phyloP scores from a whole-genome alignment of 1,284 basidiomycete species.

The Apiotrichum brassicae region DNA sequence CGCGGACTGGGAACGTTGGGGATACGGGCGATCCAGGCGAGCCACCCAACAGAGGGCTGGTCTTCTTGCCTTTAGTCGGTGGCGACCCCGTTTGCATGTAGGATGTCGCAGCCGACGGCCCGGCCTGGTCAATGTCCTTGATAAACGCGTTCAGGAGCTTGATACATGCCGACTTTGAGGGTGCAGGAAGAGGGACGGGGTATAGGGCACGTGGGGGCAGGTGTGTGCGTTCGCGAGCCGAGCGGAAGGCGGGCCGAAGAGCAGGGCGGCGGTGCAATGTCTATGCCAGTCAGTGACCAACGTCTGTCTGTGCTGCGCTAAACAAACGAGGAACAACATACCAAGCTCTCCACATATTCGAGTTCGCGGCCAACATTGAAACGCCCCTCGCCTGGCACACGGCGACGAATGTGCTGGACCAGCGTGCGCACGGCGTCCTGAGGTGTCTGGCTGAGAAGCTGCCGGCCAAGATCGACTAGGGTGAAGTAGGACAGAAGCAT shows the following conservation, averaged over 20 bases:
- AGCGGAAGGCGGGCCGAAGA: conserved; percentile 40
- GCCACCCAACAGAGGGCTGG: not conserved
- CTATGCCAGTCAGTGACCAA: no score
- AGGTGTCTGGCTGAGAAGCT: conserved; percentile 33
- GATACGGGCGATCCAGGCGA: not conserved
- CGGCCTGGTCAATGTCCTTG: conserved; percentile 26
- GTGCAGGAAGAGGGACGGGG: conserved; percentile 38
- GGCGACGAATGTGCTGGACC: conserved; percentile 40
- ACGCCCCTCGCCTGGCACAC: conserved; percentile 40
- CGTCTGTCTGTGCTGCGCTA: not conserved
- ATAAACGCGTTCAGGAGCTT: conserved; percentile 29
- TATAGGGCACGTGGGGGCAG: conserved; percentile 29
- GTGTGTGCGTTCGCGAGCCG: conserved; percentile 37
- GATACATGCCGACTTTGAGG: conserved; percentile 38
- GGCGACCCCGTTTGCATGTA: conserved; percentile 5
- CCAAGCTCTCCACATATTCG: conserved; percentile 38
- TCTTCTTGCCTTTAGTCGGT: not conserved
- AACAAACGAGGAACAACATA: conserved; percentile 14
- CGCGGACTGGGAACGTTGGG: not conserved
- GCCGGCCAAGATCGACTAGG: conserved; percentile 33
- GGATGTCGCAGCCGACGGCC: conserved; percentile 13
- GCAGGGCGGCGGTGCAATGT: conserved; percentile 32
- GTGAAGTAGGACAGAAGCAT: conserved; percentile 45
- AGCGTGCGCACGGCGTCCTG: conserved; percentile 41
- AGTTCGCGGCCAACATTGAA: conserved; percentile 41